phyloP scores from a whole-genome alignment of 768 basidiomycete genomes.

The Suillus occidentalis region DNA sequence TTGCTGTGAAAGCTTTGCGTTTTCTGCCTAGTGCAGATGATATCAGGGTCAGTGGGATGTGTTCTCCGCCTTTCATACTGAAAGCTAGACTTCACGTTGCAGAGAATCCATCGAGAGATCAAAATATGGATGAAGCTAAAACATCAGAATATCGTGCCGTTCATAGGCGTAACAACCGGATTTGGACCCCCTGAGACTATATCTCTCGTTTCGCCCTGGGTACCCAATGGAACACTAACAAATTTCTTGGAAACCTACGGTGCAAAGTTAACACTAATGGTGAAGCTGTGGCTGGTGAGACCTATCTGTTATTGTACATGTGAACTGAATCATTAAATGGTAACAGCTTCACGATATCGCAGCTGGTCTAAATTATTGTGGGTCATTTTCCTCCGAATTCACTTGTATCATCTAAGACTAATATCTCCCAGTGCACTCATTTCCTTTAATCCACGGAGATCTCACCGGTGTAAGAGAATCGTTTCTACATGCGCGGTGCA shows the following conservation, averaged over 20 bases:
- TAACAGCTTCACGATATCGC: conserved; percentile 1
- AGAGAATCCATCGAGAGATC: conserved; percentile 30
- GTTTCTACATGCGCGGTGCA: not conserved
- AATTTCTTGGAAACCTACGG: conserved; percentile 15
- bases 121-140: conserved; percentile 29
- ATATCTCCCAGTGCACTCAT: not conserved
- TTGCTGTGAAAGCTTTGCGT: conserved; percentile 25
- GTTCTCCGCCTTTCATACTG: not conserved
- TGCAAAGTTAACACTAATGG: not conserved
- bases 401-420: not conserved
- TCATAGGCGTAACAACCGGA: conserved; percentile 25
- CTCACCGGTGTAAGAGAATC: conserved; percentile 35
- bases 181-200: conserved; percentile 24
- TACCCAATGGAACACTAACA: conserved; percentile 26
- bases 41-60: not conserved
- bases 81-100: not conserved
- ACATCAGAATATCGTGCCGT: conserved; percentile 28
- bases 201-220: conserved; percentile 34
- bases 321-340: not conserved
- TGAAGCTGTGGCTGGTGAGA: conserved; percentile 18
- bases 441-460: conserved; percentile 33
- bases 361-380: conserved; percentile 5
- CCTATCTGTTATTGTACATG: not conserved
- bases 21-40: conserved; percentile 13
- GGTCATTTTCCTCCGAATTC: not conserved